Evolutionary conservation across 345 rosid species (phyloP).

Genomic region (Gossypium mustelinum): DNA sequence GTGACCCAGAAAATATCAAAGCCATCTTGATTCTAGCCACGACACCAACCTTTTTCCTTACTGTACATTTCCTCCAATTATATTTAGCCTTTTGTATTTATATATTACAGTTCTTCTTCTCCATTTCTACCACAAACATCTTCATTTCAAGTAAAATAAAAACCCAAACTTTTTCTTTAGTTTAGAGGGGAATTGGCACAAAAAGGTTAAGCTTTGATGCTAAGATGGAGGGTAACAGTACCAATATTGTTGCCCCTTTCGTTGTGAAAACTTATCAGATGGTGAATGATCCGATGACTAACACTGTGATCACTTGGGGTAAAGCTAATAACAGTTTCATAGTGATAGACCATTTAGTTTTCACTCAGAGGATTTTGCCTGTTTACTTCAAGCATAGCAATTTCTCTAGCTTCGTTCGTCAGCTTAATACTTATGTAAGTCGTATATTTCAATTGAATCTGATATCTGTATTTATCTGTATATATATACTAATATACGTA

Average conservation of each 20-base stretch:
- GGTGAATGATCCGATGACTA: constrained; percentile 86
- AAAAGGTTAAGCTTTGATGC: neutral
- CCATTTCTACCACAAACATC: neutral
- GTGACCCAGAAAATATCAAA: constrained; percentile 34
- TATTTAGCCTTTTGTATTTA: neutral
- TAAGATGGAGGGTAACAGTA: constrained; percentile 27
- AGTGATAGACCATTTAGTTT: constrained; percentile 75
- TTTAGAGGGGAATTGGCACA: neutral
- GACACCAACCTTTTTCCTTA: constrained; percentile 3
- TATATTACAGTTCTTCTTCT: constrained; percentile 10
- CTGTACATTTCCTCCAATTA: constrained; percentile 14
- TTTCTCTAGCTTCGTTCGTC: constrained; percentile 95
- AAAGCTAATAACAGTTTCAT: constrained; percentile 75
- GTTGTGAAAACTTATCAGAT: constrained; percentile 81
- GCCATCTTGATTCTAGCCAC: constrained; percentile 34
- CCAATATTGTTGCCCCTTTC: constrained; percentile 60
- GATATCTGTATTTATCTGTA: too few relatives aligned
- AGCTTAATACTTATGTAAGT: constrained; percentile 86
- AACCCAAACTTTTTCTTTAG: neutral
- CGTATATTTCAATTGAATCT: too few relatives aligned
- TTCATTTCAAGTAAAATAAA: neutral
- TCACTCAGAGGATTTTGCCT: constrained; percentile 74
- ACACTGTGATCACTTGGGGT: constrained; percentile 77
- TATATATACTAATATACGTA: neutral
- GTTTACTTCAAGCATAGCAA: constrained; percentile 93